Base-by-base conservation (phyloP, 139 green algal species). In the Asterochloris sp. region DNA sequence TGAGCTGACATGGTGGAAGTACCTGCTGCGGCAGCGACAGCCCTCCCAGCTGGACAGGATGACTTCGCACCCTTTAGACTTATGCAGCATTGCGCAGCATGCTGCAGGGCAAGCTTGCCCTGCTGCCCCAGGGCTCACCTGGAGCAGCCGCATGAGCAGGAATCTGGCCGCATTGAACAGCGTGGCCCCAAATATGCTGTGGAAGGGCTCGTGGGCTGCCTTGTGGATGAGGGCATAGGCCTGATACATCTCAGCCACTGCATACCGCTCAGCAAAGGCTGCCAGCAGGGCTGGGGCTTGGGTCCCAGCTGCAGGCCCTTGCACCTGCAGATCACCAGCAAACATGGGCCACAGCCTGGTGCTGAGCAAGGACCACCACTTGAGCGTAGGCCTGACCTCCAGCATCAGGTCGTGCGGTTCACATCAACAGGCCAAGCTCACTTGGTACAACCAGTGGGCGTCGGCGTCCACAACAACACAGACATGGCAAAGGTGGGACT, bases 231-330 rank as follows among this genome's bases (percentile, higher is more conserved):
- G 78, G 77, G 88, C 75, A 87, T 96, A 97, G 4, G 91, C 93
- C 77, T 93, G 92, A 89, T 95, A 96, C 28, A 95, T 78, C 88
- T 95, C 90, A 17, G 89, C 85, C 8, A 85, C 82, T 68, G 92
- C 86, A 79, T 94, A 94, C 63, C 90, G 73, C 27, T 89, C 85
- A 26, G 78, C 80, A 85, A 94, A 96, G 23, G 80, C 73, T 17
- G 90, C 85, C 73, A 95, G 82, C 26, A 27, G 23, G 82, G 73
- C 78, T 74, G 38, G 54, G 78, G 47, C 12, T 13, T 23, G 17
- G 63, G 61, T 23, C 1, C 63, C 62, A 14, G 62, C 62, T 28
- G 78, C 61, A 13, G 27, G 78, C 63, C 21, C 78, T 62, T 82
- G 78, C 62, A 62, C 21, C 26, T 12, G 12, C 24, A 73, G 21